Base-by-base conservation (phyloP, 164 flowering plant species). In the Saururus chinensis region DNA sequence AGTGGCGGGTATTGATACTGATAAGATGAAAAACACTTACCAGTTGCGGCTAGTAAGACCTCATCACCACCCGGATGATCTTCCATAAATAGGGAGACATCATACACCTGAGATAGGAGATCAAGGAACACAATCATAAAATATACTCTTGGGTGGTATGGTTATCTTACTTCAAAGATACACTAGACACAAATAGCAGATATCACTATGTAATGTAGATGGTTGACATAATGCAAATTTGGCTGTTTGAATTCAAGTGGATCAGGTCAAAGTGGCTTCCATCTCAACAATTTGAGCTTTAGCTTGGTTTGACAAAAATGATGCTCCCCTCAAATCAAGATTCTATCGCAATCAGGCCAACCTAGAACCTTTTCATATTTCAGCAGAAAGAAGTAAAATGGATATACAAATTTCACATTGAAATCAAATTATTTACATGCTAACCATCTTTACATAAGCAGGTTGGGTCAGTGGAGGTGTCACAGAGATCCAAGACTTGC, bases 41-140 rank as follows among this genome's bases (percentile, higher is more conserved):
- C 95, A 40, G 91, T 88, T 40, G 91, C 79, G 30, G 95, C 70
- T 21, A 90, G 70, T 72, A 90, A 66, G 59, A 90, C 92, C 70
- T 90, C 97, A 65, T 82, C 88, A 17, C 97, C 95, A 60, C 97
- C 95, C n/a, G 97, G 97, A 72, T 90, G 97, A 69, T 90, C 93
- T 37, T 88, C 89, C 93, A 90, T 88, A 74, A 88, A 90, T 40
- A 84, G 68, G 19, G 93, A 82, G 37, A 90, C 89, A 79, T 90
- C 93, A 73, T 88, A 90, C 53, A 88, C 96, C 96, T 88, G n/a
- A 61, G 37, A 30, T n/a, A 51, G 53, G 54, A 68, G 22, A 40
- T 53, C 16, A 12, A 37, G 14, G 16, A 53, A n/a, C n/a, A n/a
- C n/a, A n/a, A n/a, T n/a, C n/a, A n/a, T n/a, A n/a, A n/a, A 24